Base-by-base conservation (phyloP, 225 moss, liverwort and hornwort genomes). In the Anthoceros angustus region DNA sequence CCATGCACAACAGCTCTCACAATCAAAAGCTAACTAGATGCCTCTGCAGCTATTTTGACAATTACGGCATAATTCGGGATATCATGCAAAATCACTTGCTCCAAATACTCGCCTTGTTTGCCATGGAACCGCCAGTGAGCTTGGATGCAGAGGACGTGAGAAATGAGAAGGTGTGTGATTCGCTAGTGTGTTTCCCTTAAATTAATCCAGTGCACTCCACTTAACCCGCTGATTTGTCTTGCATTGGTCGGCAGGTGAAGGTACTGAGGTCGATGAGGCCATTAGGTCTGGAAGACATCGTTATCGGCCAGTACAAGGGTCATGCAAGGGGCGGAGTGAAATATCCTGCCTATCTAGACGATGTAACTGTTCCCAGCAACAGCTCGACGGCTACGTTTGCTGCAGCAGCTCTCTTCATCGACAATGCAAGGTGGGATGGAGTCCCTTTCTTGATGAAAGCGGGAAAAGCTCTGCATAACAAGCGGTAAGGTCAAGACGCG, bases 31-130 rank as follows among this genome's bases (percentile, higher is more conserved):
- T 41, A 2, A 39, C 18, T 43, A 41, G 16, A 15, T 63, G 21
- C 38, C 48, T 40, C 15, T 77, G 71, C 86, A 92, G 91, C 62
- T 92, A 88, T 62, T 92, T 92, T 63, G 92, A 92, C 68, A 80
- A 87, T 69, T 93, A 93, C 69, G 89, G 93, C 42, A 93, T 93
- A 21, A 93, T 93, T 68, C 87, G 93, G 62, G 93, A 93, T 42
- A 93, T 93, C 64, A 93, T 93, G 89, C 89, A 93, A 68, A 93
- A 93, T 75, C 93, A 93, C 76, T 87, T 93, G 65, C 73, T 93
- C 41, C 93, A 93, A 62, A 93, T 93, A 74, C 73, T 93, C 74
- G 93, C 93, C 24, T 77, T 93, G 55, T 93, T 93, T 72, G 89
- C 89, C 2, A 93, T 93, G 93, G 93, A 93, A 72, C 87, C 93